phyloP scores from a whole-genome alignment of 2,329 filamentous ascomycete species.

The Arthroderma uncinatum region DNA sequence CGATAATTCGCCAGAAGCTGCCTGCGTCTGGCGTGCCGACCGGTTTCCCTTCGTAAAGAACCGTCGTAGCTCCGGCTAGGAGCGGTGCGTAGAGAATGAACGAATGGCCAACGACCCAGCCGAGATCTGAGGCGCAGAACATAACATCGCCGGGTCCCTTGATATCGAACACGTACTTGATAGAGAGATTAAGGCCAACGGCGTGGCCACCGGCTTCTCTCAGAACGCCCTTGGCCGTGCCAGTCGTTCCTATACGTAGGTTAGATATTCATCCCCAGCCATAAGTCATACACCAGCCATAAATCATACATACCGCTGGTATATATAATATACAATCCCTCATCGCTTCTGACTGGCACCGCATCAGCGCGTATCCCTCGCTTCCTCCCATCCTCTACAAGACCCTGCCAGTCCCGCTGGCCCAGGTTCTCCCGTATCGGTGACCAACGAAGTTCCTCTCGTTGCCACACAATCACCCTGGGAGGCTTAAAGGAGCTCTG shows the following conservation, averaged over 20 bases:
- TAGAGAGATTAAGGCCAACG: constrained; percentile 70
- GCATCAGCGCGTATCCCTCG: constrained; percentile 59
- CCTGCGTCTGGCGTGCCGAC: constrained; percentile 79
- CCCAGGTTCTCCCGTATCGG: constrained; percentile 54
- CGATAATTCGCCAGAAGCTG: constrained; percentile 76
- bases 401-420: constrained; percentile 66
- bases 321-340: constrained; percentile 83
- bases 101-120: constrained; percentile 78
- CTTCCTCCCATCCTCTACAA: constrained; percentile 59
- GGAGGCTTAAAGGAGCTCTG: constrained; percentile 59
- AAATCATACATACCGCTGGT: constrained; percentile 47
- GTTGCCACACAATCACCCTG: constrained; percentile 72
- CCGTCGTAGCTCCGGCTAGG: constrained; percentile 70
- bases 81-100: constrained; percentile 87
- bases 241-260: constrained; percentile 53
- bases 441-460: constrained; percentile 64
- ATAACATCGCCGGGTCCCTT: constrained; percentile 74
- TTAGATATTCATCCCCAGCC: neutral
- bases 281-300: neutral
- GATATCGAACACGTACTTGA: constrained; percentile 72
- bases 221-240: constrained; percentile 70
- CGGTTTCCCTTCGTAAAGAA: constrained; percentile 90
- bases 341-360: constrained; percentile 65
- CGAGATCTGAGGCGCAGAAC: constrained; percentile 74
- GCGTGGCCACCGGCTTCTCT: constrained; percentile 77